Evolutionary conservation across 1,139 yeast species (phyloP), one percentile per base, ranked within the genome.

Genomic region (Protomyces lactucae-debilis): DNA sequence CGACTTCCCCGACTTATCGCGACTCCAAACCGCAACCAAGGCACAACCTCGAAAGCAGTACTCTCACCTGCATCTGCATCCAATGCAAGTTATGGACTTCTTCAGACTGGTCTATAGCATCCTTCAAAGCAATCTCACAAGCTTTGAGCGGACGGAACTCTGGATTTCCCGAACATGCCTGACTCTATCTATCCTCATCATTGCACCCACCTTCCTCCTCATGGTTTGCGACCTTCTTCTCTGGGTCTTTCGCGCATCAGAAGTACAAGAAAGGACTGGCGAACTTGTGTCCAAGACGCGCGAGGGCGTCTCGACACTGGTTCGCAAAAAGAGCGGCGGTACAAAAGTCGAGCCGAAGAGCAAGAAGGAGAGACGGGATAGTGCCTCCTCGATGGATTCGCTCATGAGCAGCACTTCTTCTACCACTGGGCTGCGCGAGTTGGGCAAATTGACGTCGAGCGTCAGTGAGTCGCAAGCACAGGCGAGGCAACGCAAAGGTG

Each of bases 131-230:
- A 52, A 59, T 28, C 55, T 59, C 28, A 59, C 63, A 8, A 18
- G 52, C 14, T 59, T 39, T 28, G 46, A 59, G 37, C 28, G 32
- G 12, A 21, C 54, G 10, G 63, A 59, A 32, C 57, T 59, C 14
- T 59, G 63, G 63, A 59, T 59, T 18, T 52, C 63, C 4, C 56
- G 63, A 9, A 37, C 57, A 9, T 52, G 55, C 32, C 45, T 59
- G 10, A 16, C 40, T 16, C 18, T 59, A 21, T 25, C 63, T 21
- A 23, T 59, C 21, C 32, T 51, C 48, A 43, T 59, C 36, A 59
- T 59, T 14, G 63, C 57, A 16, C 63, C 63, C 21, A 59, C 63
- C 8, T 16, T 59, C 10, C 35, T 59, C 43, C 53, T 59, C 21
- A 16, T 59, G 40, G n/a, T 25, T 21, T 48, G 53, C 57, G 63